A percentile compares a stretch with the other conserved stretches of the same genome.
These are phyloP conservation scores for Sporothrix protearum DNA, from an alignment of 2,329 filamentous ascomycete genomes.

Conservation along the genomic window DNA sequence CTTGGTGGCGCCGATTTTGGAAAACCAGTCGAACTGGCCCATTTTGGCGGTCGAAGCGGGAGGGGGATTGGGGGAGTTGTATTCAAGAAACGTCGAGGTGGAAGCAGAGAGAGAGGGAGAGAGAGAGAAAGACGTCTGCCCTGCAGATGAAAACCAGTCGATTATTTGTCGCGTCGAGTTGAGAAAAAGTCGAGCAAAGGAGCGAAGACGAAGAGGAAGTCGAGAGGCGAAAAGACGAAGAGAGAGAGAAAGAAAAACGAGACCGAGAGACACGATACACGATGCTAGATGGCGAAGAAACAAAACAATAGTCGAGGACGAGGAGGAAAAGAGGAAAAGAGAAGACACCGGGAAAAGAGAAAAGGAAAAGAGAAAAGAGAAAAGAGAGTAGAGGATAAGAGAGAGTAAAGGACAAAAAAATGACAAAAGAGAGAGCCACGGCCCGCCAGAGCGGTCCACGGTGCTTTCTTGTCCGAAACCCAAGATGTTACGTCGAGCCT, in stretches of 20 bases:
- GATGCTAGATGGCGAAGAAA: constrained; percentile 1
- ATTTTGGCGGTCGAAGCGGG: constrained; percentile 18
- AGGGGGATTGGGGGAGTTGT: background rate
- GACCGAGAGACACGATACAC: background rate
- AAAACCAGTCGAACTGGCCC: constrained; percentile 57
- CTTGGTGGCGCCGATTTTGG: constrained; percentile 54
- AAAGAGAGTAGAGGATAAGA: background rate
- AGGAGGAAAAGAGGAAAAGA: background rate
- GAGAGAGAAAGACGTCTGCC: constrained; percentile 8
- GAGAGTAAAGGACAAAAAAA: background rate
- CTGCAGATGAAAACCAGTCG: constrained; percentile 19
- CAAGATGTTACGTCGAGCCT: constrained; percentile 21
- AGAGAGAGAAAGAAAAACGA: background rate
- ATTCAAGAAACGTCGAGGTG: background rate
- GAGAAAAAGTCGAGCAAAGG: background rate
- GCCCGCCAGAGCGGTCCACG: constrained; percentile 4
- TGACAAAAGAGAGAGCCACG: constrained; percentile 12
- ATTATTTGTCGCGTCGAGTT: background rate
- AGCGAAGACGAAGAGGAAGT: background rate
- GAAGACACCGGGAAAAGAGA: background rate
- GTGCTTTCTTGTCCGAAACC: constrained; percentile 19
- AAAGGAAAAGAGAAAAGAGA: background rate
- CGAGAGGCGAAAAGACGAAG: background rate
- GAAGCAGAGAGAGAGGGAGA: background rate
- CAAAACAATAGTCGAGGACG: background rate